phyloP scores from a whole-genome alignment of 495 filamentous ascomycete genomes.

The Penicillium turbatum region DNA sequence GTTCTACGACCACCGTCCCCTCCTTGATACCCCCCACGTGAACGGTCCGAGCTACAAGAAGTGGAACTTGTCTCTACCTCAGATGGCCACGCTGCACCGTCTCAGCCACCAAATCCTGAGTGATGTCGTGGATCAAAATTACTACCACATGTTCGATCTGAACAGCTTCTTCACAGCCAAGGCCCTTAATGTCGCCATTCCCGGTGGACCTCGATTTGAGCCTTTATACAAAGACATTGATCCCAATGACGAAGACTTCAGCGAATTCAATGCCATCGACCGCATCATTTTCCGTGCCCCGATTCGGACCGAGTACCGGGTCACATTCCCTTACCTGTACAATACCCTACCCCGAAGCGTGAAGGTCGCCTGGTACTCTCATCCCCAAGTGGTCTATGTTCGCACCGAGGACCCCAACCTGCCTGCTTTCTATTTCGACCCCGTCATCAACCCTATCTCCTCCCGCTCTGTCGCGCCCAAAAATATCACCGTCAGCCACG shows the following conservation, averaged over 20 bases:
- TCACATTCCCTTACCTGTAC: constrained; percentile 91
- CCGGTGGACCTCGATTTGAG: constrained; percentile 95
- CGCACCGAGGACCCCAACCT: constrained; percentile 83
- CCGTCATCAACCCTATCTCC: constrained; percentile 95
- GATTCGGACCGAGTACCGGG: constrained; percentile 92
- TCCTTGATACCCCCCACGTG: constrained; percentile 88
- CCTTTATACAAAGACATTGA: constrained; percentile 99
- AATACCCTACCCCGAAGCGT: constrained; percentile 95
- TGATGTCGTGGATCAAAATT: constrained; percentile 92
- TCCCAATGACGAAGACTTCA: constrained; percentile 98
- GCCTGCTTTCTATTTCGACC: constrained; percentile 97
- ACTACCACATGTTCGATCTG: constrained; percentile 96
- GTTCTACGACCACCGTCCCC: constrained; percentile 94
- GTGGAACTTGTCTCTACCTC: constrained; percentile 91
- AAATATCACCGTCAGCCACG: constrained; percentile 87
- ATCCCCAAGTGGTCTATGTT: constrained; percentile 90
- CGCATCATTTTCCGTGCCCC: constrained; percentile 98
- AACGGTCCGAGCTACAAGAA: constrained; percentile 95
- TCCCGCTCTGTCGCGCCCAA: constrained; percentile 91
- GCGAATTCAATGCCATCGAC: constrained; percentile 99
- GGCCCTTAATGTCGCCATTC: constrained; percentile 93
- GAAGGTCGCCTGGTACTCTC: constrained; percentile 86
- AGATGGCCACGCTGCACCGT: constrained; percentile 94
- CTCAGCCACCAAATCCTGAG: constrained; percentile 87
- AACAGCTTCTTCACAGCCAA: constrained; percentile 96